These are phyloP conservation scores for Talaromyces verruculosus DNA, from an alignment of 2,329 filamentous ascomycete species.

Conservation along the genomic window DNA sequence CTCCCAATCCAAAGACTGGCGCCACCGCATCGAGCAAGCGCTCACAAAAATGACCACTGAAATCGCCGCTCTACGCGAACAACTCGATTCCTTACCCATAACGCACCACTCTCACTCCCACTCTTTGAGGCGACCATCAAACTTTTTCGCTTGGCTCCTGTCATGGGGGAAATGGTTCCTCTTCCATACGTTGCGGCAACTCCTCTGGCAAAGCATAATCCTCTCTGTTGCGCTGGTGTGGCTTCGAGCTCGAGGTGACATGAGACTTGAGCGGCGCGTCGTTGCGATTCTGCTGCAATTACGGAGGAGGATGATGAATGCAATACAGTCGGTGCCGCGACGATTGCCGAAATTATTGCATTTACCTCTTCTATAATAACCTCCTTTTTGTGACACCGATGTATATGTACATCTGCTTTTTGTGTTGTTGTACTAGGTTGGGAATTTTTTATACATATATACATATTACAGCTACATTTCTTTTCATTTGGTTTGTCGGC, in stretches of 20 bases:
- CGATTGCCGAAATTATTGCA: constrained; percentile 8
- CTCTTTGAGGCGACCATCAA: not conserved
- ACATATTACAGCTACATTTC: not conserved
- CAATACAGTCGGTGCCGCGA: constrained; percentile 3
- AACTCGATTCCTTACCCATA: constrained; percentile 75
- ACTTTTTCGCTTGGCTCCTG: constrained; percentile 54
- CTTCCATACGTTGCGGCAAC: constrained; percentile 70
- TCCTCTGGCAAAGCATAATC: constrained; percentile 66
- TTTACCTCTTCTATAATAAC: constrained; percentile 12
- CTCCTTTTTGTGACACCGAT: not conserved
- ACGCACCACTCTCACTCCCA: constrained; percentile 59
- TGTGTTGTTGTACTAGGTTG: too few relatives aligned
- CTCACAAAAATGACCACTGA: constrained; percentile 89
- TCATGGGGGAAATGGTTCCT: constrained; percentile 70
- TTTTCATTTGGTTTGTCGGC: too few relatives aligned
- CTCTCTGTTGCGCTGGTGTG: constrained; percentile 45
- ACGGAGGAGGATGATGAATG: constrained; percentile 31
- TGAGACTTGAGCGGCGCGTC: constrained; percentile 42
- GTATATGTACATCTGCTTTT: constrained; percentile 4
- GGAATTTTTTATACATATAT: not conserved
- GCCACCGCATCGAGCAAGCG: constrained; percentile 77
- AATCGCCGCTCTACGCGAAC: constrained; percentile 86
- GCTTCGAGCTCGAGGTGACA: constrained; percentile 45
- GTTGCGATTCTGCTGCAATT: constrained; percentile 36
- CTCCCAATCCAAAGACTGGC: constrained; percentile 58